Conservation (phyloP, 73 alveolate genomes). For the Paramecium sonneborni region DNA sequence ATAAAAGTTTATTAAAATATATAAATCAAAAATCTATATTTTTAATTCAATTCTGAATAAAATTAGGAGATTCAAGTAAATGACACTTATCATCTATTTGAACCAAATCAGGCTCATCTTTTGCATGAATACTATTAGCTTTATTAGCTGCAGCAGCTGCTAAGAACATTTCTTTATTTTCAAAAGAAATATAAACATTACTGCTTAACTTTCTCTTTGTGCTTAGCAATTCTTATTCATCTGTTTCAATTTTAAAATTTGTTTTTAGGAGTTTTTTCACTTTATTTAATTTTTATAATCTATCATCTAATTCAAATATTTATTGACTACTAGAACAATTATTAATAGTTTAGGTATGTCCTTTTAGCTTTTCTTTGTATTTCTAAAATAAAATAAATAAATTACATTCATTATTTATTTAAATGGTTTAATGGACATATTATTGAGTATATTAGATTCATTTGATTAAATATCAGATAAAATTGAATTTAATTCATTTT, state of each 20-base stretch:
- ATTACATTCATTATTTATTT: neutral
- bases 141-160: constrained; percentile 43
- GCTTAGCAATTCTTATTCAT: constrained; percentile 43
- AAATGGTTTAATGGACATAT: constrained; percentile 40
- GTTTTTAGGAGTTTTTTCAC: constrained; percentile 17
- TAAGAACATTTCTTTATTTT: constrained; percentile 48
- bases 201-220: constrained; percentile 24
- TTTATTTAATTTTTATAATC: constrained; percentile 5
- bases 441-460: constrained; percentile 23
- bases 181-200: constrained; percentile 45
- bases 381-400: neutral
- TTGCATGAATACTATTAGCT: constrained; percentile 9
- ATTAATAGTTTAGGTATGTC: constrained; percentile 5
- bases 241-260: constrained; percentile 12
- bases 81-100: constrained; percentile 53
- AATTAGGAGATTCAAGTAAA: constrained; percentile 52
- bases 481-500: constrained; percentile 23
- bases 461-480: constrained; percentile 3
- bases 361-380: constrained; percentile 30
- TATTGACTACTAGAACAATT: neutral
- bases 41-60: constrained; percentile 30
- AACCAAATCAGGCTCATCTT: constrained; percentile 55
- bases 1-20: neutral
- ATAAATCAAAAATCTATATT: neutral
- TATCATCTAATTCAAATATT: constrained; percentile 37